Base-by-base conservation (phyloP, 2,329 filamentous ascomycete species). In the Pseudofabraea citricarpa region DNA sequence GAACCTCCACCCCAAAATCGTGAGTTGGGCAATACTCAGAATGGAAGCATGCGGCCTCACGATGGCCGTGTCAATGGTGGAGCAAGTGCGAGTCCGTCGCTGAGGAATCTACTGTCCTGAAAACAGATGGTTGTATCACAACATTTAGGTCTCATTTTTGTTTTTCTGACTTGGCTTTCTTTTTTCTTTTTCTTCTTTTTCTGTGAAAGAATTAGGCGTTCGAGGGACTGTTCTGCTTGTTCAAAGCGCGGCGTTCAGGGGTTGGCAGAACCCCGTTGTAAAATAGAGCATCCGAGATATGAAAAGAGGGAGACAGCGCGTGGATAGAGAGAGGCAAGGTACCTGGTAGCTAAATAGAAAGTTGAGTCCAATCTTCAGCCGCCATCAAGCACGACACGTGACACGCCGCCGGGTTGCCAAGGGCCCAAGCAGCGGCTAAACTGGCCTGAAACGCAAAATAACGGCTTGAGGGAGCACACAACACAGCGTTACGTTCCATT, bases 61-160 rank as follows among this genome's bases (percentile, higher is more conserved):
- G 71, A 75, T 36, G 61, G 47, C 16, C 67, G 74, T 37, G 69
- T 73, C 23, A 66, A 73, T 22, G 77, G 75, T 40, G 84, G 84
- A n/a, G 85, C 85, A 4, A 90, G 86, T 56, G 84, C 85, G 13
- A 90, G 82, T 57, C 85, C 86, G 9, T 89, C 85, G 8, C 63
- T 90, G 48, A 79, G 82, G 54, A 90, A 90, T 56, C 64, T 90
- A 38, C 72, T 90, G 42, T 84, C 79, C 37, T 88, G n/a, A n/a
- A n/a, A 64, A 67, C n/a, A 24, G 13, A 12, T 35, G 12, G 22
- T 19, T 37, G 23, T 37, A 45, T 18, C 20, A 10, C n/a, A 16
- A 36, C 36, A 19, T 41, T 21, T n/a, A 27, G 13, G 35, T 23
- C 29, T 26, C 18, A 15, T 31, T 3, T 7, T 31, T 12, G 27